Percentiles rank a stretch among this genome's conserved stretches.
These are phyloP conservation scores for Termitomyces sp. DNA, from an alignment of 768 basidiomycete species.

Conservation along the genomic window DNA sequence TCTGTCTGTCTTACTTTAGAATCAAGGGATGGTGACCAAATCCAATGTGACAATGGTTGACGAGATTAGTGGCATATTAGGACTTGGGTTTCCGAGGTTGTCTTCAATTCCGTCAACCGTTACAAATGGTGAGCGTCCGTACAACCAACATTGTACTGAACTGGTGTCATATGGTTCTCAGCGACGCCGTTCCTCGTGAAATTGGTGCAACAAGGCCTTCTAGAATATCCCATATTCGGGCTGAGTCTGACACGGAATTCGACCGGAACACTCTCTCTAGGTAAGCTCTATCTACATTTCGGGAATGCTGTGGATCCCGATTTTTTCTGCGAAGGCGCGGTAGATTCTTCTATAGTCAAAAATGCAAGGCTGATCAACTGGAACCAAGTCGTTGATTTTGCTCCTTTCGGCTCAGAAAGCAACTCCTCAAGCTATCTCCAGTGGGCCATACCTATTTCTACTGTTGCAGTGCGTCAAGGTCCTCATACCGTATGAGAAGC, in stretches of 20 bases:
- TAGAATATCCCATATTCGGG: conserved; percentile 77
- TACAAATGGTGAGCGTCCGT: conserved; percentile 36
- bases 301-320: neutral
- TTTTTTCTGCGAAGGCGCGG: conserved; percentile 45
- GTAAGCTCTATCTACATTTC: conserved; percentile 27
- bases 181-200: conserved; percentile 64
- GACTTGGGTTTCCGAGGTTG: conserved; percentile 71
- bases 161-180: conserved; percentile 19
- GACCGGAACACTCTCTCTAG: conserved; percentile 60
- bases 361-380: conserved; percentile 58
- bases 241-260: conserved; percentile 54
- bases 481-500: neutral
- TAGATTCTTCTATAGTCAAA: conserved; percentile 63
- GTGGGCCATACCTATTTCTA: conserved; percentile 62
- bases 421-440: conserved; percentile 68
- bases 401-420: conserved; percentile 51
- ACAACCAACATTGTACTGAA: neutral
- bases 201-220: conserved; percentile 54
- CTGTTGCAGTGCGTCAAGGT: conserved; percentile 40
- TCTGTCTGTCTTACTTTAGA: neutral
- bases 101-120: conserved; percentile 47
- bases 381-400: conserved; percentile 72
- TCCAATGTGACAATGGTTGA: conserved; percentile 61
- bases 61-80: conserved; percentile 65
- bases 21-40: conserved; percentile 50